Percentiles rank a stretch among this genome's conserved stretches.
phyloP scores from a whole-genome alignment of 306 rosid genomes.

The Ormosia emarginata region DNA sequence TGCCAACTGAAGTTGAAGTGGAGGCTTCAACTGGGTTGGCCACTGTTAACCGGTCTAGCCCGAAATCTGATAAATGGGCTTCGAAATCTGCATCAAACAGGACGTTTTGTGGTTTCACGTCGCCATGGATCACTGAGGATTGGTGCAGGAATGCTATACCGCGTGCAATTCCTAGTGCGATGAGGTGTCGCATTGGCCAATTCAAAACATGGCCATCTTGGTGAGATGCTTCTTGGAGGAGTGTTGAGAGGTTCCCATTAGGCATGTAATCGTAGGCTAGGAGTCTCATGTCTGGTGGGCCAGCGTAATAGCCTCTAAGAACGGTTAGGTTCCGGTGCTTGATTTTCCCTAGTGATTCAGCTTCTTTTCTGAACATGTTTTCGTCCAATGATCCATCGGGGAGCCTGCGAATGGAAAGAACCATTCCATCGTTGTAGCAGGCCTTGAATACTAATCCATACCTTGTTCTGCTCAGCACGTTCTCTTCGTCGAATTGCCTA shows the following conservation, averaged over 20 bases:
- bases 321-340: constrained; percentile 84
- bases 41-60: constrained; percentile 57
- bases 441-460: constrained; percentile 87
- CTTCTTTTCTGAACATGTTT: constrained; percentile 83
- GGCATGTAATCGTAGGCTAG: constrained; percentile 92
- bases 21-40: constrained; percentile 64
- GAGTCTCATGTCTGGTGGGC: constrained; percentile 75
- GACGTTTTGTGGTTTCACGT: constrained; percentile 80
- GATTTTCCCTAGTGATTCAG: constrained; percentile 71
- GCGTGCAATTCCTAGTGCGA: constrained; percentile 89
- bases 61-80: constrained; percentile 92
- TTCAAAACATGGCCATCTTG: constrained; percentile 96
- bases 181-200: constrained; percentile 99
- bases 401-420: constrained; percentile 83
- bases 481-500: constrained; percentile 88
- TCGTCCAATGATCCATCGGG: constrained; percentile 67
- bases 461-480: constrained; percentile 80
- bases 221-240: constrained; percentile 97
- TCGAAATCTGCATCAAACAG: constrained; percentile 93
- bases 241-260: constrained; percentile 89
- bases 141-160: constrained; percentile 87
- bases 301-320: constrained; percentile 85
- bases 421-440: constrained; percentile 86
- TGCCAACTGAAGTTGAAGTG: constrained; percentile 65
- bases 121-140: constrained; percentile 69